Base-by-base conservation (phyloP, 2,329 filamentous ascomycete species). In the Phialemonium atrogriseum region DNA sequence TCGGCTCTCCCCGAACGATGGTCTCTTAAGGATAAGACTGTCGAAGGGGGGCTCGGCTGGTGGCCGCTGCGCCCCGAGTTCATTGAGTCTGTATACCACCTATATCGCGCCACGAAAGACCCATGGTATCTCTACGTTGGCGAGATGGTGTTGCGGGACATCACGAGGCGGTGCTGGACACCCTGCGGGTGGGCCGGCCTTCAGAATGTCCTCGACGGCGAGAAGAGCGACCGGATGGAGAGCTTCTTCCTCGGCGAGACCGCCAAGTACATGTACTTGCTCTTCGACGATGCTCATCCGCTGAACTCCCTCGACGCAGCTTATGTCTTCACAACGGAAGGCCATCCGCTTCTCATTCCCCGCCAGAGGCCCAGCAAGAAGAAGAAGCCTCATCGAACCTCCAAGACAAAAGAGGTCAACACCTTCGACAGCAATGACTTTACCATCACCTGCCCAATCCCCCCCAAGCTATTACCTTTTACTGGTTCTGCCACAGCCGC, bases 211-310 rank as follows among this genome's bases (percentile, higher is more conserved):
- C 66, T 80, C 20, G 84, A 74, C 5, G 89, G 89, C 4, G 85
- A 95, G 58, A 77, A 86, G 56, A 84, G 76, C 45, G 88, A 98
- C 53, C 81, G 91, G 20, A 96, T 96, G 91, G 91, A 98, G 58
- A 96, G 89, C 53, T 98, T 96, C 67, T 96, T 96, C 50, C 69
- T 98, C 1, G 89, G 91, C 10, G 91, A 98, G 58, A 98, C 91
- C 2, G 80, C 86, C 26, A 95, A 96, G 57, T 98, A 98, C 55
- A 66, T 98, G 40, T 96, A 93, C 54, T 64, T 98, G 33, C 73
- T 96, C 3, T 96, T 93, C 54, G 84, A 94, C 43, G 71, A 79
- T 5, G 70, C 78, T 10, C 91, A 96, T 57, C 86, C 88, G 1
- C 62, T 98, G 24, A 96, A 96, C 56, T 79, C 76, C 13, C 62